Base-by-base conservation (phyloP, 768 basidiomycete species). In the Pulveroboletus sp. region DNA sequence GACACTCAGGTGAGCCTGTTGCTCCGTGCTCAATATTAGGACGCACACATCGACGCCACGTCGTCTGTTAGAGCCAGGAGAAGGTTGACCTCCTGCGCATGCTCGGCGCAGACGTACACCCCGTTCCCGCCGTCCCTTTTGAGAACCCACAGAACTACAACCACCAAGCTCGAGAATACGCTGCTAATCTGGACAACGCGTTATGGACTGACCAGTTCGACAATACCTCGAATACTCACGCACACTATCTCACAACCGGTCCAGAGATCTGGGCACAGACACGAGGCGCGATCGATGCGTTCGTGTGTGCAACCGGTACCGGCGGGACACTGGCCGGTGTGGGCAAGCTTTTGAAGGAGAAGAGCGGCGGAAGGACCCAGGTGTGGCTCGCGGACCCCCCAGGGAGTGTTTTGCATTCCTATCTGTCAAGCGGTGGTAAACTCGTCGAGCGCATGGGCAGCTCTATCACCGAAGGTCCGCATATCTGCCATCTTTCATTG, bases 121-220 rank as follows among this genome's bases (percentile, higher is more conserved):
- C 96, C 31, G 96, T 99, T 2, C 93, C 96, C 15, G 94, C 95
- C 2, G 96, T 99, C 30, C 84, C 96, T 10, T 98, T 89, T 66
- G 93, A 97, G 61, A 85, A 99, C 69, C 93, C 94, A 6, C 68
- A 76, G 52, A 98, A 99, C 73, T 99, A 97, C 76, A 99, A 99
- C 68, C 96, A 98, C 72, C 93, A 94, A 71, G 96, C 96, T 26
- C 83, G 85, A 40, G 89, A 93, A 56, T 89, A 84, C 54, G 95
- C 96, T 32, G 77, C 79, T 36, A 71, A 73, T 14, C 66, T 85
- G 21, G 71, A 76, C 2, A 96, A 96, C 64, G 85, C 92, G 9
- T 80, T 97, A 49, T 98, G 96, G 95, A 97, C 92, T 8, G 80
- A 99, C 73, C 96, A 99, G 69, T 98, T 99, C 63, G 95, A 98